A percentile compares a stretch with the other conserved stretches of the same genome.
Evolutionary conservation across 176 grass and related monocot species (phyloP).

Genomic region (Carex parvula): DNA sequence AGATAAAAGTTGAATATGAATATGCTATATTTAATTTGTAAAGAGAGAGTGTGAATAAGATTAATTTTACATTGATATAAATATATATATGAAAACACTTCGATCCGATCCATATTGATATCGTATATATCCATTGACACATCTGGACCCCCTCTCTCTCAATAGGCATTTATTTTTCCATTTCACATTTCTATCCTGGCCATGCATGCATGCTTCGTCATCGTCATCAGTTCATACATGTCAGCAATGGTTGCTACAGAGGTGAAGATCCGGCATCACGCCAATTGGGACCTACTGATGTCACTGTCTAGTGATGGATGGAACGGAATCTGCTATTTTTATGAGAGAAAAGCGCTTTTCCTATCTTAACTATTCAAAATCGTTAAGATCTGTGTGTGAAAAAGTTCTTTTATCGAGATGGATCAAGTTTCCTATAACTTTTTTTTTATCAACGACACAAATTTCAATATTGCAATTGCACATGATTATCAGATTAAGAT

Average conservation of each 20-base stretch:
- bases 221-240: neutral
- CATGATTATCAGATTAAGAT: neutral
- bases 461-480: neutral
- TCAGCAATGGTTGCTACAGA: neutral
- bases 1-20: too few relatives aligned
- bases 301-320: neutral
- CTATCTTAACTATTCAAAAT: too few relatives aligned
- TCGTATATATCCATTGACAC: too few relatives aligned
- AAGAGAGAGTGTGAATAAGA: too few relatives aligned
- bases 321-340: too few relatives aligned
- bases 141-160: neutral
- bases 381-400: too few relatives aligned
- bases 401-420: too few relatives aligned
- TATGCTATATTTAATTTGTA: too few relatives aligned
- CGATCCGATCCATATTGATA: too few relatives aligned
- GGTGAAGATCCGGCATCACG: neutral
- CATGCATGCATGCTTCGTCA: neutral
- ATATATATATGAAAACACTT: too few relatives aligned
- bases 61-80: too few relatives aligned
- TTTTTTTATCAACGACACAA: neutral
- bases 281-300: neutral
- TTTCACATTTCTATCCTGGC: neutral
- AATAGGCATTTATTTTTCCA: slow-evolving; percentile 9
- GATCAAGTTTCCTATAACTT: neutral
- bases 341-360: too few relatives aligned